These are phyloP conservation scores for Omphalotus guepiniiformis DNA, from an alignment of 768 basidiomycete species.

Conservation along the genomic window DNA sequence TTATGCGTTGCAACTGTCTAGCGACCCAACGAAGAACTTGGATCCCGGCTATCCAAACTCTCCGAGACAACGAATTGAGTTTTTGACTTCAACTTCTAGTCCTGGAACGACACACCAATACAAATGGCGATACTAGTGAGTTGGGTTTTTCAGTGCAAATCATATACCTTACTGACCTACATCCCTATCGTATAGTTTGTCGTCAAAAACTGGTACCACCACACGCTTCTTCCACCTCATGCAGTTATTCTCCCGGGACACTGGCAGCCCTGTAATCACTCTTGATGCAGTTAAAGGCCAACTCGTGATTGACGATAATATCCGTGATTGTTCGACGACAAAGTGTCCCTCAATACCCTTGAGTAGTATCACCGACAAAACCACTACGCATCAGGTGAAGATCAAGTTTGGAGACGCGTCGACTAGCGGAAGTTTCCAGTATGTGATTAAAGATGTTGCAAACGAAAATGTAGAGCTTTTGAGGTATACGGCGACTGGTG, in stretches of 20 bases:
- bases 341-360: conserved; percentile 9
- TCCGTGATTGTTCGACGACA: conserved; percentile 8
- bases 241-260: conserved; percentile 8
- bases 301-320: conserved; percentile 5
- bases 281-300: conserved; percentile 1
- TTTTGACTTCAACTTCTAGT: conserved; percentile 4
- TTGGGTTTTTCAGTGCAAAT: background rate
- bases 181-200: background rate
- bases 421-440: background rate
- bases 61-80: conserved; percentile 12
- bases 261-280: conserved; percentile 3
- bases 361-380: conserved; percentile 8
- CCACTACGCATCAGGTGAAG: conserved; percentile 6
- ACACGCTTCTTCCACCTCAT: conserved; percentile 12
- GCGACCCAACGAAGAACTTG: conserved; percentile 9
- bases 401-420: conserved; percentile 1
- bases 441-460: background rate
- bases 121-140: conserved; percentile 7
- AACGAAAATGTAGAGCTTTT: background rate
- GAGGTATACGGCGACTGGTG: background rate
- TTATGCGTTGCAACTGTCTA: conserved; percentile 6
- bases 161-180: background rate
- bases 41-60: background rate
- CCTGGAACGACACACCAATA: conserved; percentile 10
- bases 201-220: conserved; percentile 7